Percentiles rank a stretch among this genome's conserved stretches.
Evolutionary conservation across 2,329 filamentous ascomycete genomes (phyloP).

Genomic region (Diaporthe sp.): DNA sequence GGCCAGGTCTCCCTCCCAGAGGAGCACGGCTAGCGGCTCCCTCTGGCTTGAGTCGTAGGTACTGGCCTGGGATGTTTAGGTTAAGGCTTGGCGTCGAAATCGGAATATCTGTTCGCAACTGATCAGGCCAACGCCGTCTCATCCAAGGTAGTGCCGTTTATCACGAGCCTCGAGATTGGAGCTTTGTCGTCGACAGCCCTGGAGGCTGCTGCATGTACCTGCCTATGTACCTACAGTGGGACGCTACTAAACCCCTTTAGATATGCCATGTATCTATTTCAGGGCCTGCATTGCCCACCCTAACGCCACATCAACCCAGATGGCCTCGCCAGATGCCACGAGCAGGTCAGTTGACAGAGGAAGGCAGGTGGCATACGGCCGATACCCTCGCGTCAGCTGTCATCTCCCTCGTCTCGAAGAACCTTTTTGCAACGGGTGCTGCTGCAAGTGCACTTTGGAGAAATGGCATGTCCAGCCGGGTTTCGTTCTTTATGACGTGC

Average conservation of each 20-base stretch:
- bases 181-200: not conserved
- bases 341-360: not conserved
- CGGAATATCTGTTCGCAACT: not conserved
- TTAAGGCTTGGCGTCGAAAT: not conserved
- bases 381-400: not conserved
- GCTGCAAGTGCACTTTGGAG: no score
- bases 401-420: not conserved
- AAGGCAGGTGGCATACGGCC: not conserved
- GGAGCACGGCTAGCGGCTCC: constrained; percentile 14
- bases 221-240: not conserved
- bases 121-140: not conserved
- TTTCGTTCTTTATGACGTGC: not conserved
- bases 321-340: no score
- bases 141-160: not conserved
- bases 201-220: not conserved
- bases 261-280: not conserved
- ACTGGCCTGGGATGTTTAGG: not conserved
- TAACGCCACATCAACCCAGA: not conserved
- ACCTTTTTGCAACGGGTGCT: not conserved
- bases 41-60: not conserved
- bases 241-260: not conserved
- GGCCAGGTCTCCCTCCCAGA: not conserved
- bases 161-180: not conserved
- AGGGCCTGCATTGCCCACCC: not conserved
- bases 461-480: not conserved